These are phyloP conservation scores for Camellia granthamiana DNA, from an alignment of 148 eudicot species.

Conservation along the genomic window DNA sequence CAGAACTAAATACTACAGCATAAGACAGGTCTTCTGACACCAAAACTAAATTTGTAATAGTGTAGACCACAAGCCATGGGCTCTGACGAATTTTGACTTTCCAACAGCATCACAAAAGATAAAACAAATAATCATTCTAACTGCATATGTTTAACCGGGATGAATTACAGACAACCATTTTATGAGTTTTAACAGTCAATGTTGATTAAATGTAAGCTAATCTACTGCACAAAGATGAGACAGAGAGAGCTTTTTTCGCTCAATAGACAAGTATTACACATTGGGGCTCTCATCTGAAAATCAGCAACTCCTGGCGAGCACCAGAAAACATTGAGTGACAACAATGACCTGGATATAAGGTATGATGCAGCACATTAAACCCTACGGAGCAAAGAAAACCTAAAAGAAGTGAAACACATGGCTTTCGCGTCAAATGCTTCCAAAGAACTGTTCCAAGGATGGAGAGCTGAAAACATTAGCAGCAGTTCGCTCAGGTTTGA, in stretches of 20 bases:
- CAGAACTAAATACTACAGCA: not conserved
- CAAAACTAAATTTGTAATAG: not conserved
- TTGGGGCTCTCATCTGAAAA: not conserved
- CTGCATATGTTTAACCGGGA: not conserved
- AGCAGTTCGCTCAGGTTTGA: conserved; percentile 56
- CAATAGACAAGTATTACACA: not conserved
- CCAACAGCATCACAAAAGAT: not conserved
- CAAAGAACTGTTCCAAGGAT: conserved; percentile 89
- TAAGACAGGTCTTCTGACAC: not conserved
- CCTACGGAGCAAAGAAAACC: not conserved
- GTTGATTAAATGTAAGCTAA: not conserved
- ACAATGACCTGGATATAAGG: not conserved
- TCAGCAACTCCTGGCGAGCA: not conserved
- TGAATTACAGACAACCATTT: not conserved
- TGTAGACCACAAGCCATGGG: not conserved
- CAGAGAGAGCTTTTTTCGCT: not conserved
- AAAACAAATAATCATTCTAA: not conserved
- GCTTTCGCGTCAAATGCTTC: conserved; percentile 39
- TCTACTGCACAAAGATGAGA: conserved; percentile 10
- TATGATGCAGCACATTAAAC: conserved; percentile 4
- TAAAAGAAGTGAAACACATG: not conserved
- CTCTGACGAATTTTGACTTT: not conserved
- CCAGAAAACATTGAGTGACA: not conserved
- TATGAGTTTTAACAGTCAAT: not conserved
- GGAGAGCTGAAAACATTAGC: conserved; percentile 63